phyloP scores from a whole-genome alignment of 345 rosid genomes.

The Noccaea caerulescens region DNA sequence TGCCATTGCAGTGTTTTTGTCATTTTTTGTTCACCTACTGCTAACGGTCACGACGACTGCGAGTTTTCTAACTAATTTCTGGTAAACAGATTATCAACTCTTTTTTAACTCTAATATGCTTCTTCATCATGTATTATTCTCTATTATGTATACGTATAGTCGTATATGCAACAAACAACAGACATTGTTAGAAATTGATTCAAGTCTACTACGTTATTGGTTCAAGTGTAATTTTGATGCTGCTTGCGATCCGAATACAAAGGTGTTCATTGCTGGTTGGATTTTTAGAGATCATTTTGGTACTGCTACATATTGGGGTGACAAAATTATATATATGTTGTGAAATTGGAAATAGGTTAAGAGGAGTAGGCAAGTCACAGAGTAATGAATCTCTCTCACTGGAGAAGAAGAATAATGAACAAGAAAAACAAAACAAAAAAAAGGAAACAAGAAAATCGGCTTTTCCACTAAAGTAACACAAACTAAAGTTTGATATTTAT shows the following conservation, averaged over 20 bases:
- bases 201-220: no score
- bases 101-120: no score
- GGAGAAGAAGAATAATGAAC: slow-evolving; percentile 38
- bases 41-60: slow-evolving; percentile 36
- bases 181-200: no score
- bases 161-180: no score
- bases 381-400: slow-evolving; percentile 31
- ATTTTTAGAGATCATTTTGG: no score
- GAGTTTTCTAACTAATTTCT: background rate
- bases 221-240: no score
- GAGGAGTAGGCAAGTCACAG: slow-evolving; percentile 26
- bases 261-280: no score
- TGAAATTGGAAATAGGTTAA: slow-evolving; percentile 1
- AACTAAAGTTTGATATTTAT: slow-evolving; percentile 21
- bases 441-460: background rate
- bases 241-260: no score
- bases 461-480: slow-evolving; percentile 3
- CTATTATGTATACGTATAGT: no score
- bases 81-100: slow-evolving; percentile 26
- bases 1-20: slow-evolving; percentile 24
- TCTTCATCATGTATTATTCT: no score
- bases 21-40: background rate
- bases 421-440: slow-evolving; percentile 32
- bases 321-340: background rate
- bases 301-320: background rate